Evolutionary conservation across 139 green algal species (phyloP).

Genomic region (Gonium pectorale): DNA sequence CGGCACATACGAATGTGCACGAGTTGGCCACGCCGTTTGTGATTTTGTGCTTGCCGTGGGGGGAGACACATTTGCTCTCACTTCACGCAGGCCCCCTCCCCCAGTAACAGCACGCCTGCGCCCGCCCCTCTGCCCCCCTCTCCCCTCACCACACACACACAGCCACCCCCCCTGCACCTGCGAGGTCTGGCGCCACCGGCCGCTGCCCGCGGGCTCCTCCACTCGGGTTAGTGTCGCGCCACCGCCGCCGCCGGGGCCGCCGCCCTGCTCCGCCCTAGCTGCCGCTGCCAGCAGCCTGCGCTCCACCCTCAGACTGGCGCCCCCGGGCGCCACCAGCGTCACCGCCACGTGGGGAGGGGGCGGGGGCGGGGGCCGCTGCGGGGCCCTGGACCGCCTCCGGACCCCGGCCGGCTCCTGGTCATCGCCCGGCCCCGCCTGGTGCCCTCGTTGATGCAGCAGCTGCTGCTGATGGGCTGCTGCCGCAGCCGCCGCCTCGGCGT

Average conservation of each 20-base stretch:
- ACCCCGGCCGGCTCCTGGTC: too few relatives aligned
- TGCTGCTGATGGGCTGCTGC: not conserved
- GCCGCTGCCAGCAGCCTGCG: not conserved
- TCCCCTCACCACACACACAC: too few relatives aligned
- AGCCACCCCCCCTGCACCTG: too few relatives aligned
- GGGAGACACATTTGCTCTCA: too few relatives aligned
- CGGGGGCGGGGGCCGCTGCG: not conserved
- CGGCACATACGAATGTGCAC: too few relatives aligned
- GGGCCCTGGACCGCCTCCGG: too few relatives aligned
- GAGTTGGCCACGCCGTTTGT: too few relatives aligned
- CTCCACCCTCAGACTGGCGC: conserved; percentile 11
- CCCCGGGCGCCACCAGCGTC: not conserved
- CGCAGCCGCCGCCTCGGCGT: not conserved
- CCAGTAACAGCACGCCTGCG: too few relatives aligned
- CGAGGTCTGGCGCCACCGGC: not conserved
- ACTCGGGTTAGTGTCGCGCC: conserved; percentile 1
- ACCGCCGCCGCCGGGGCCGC: not conserved
- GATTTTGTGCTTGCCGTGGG: too few relatives aligned
- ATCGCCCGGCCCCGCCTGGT: not conserved
- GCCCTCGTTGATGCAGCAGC: not conserved
- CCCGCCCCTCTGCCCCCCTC: too few relatives aligned
- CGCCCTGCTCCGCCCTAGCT: not conserved
- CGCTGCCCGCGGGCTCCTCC: conserved; percentile 27
- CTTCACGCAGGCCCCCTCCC: too few relatives aligned
- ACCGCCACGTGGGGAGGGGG: conserved; percentile 18